Conservation (phyloP, 2,329 filamentous ascomycete genomes). For the Cercospora zeae-maydis region DNA sequence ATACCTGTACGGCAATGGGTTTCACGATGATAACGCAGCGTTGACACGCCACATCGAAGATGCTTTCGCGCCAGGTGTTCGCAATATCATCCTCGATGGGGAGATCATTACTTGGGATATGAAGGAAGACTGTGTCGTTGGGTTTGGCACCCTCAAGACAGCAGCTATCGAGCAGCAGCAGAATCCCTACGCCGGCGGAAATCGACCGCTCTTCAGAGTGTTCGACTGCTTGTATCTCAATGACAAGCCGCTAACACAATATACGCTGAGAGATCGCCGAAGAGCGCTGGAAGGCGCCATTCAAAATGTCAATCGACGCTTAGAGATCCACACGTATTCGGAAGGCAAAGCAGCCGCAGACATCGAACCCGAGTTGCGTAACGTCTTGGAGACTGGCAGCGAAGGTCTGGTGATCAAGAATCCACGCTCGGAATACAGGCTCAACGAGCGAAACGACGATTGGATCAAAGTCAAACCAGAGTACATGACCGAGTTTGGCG, state of each 20-base stretch:
- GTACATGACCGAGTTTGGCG: constrained; percentile 95
- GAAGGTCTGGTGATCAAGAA: constrained; percentile 95
- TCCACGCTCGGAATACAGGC: constrained; percentile 75
- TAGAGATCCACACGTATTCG: constrained; percentile 76
- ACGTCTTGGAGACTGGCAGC: constrained; percentile 79
- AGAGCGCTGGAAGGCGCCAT: constrained; percentile 71
- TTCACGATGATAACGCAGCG: constrained; percentile 70
- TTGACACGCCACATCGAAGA: constrained; percentile 74
- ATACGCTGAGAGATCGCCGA: constrained; percentile 76
- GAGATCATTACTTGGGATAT: constrained; percentile 99
- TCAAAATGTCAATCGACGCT: constrained; percentile 64
- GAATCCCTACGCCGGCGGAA: constrained; percentile 63
- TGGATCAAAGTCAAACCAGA: constrained; percentile 99
- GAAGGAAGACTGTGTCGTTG: constrained; percentile 74
- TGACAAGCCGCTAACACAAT: constrained; percentile 71
- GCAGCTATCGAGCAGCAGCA: constrained; percentile 77
- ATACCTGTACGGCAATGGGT: constrained; percentile 79
- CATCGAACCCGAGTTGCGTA: constrained; percentile 74
- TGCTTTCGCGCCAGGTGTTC: constrained; percentile 73
- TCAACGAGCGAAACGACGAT: constrained; percentile 88
- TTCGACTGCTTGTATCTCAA: constrained; percentile 94
- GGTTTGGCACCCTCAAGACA: constrained; percentile 90
- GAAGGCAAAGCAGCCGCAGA: constrained; percentile 64
- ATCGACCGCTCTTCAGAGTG: constrained; percentile 74
- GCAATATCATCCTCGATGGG: constrained; percentile 87